These are phyloP conservation scores for Trichosporon sp. DNA, from an alignment of 1,284 basidiomycete genomes.

Conservation along the genomic window DNA sequence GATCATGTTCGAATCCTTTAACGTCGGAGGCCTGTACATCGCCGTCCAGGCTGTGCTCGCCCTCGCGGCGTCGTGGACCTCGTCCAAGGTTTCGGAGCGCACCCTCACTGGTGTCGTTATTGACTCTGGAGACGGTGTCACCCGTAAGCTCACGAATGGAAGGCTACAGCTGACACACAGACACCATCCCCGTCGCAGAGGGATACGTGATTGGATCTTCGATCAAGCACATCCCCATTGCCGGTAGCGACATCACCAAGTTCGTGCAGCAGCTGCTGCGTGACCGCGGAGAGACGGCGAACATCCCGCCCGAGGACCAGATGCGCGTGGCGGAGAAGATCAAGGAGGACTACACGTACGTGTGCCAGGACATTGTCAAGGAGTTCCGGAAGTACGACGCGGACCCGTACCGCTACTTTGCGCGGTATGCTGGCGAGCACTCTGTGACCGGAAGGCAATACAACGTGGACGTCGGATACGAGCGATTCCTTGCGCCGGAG, in stretches of 20 bases:
- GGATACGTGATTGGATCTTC: slow-evolving; percentile 99
- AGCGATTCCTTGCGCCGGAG: slow-evolving; percentile 97
- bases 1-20: slow-evolving; percentile 99
- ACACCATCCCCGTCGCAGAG: slow-evolving; percentile 61
- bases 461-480: slow-evolving; percentile 89
- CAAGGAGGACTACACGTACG: slow-evolving; percentile 98
- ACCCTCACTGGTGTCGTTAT: slow-evolving; percentile 84
- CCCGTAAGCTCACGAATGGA: slow-evolving; percentile 54
- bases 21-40: slow-evolving; percentile 86
- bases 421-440: slow-evolving; percentile 88
- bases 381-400: slow-evolving; percentile 98
- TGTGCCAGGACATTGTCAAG: slow-evolving; percentile 98
- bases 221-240: slow-evolving; percentile 99
- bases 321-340: slow-evolving; percentile 86
- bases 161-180: slow-evolving; percentile 24
- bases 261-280: slow-evolving; percentile 96
- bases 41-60: slow-evolving; percentile 99
- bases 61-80: slow-evolving; percentile 95
- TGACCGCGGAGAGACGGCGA: slow-evolving; percentile 85
- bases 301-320: slow-evolving; percentile 95
- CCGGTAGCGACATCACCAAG: slow-evolving; percentile 93
- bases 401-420: slow-evolving; percentile 95
- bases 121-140: slow-evolving; percentile 77
- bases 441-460: slow-evolving; percentile 91
- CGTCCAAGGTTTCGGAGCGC: slow-evolving; percentile 83